Evolutionary conservation across 2,329 filamentous ascomycete genomes (phyloP), one percentile per base, ranked within the genome.

Genomic region (Diplodia seriata): DNA sequence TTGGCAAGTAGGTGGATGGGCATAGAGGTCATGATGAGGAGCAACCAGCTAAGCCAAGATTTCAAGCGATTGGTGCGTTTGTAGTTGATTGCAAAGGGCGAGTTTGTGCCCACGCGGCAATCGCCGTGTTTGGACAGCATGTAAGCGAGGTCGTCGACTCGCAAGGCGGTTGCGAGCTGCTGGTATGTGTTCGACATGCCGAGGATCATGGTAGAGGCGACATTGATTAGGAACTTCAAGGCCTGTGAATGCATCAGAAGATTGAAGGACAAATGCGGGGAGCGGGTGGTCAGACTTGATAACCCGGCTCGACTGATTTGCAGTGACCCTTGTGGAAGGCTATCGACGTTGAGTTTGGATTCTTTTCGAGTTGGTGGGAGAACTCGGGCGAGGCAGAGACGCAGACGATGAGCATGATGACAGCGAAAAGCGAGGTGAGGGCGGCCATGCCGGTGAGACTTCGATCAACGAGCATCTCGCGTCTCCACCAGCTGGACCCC

Each of bases 181-280:
- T 77, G 73, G 61, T 76, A 77, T 1, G 74, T 76, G 29, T 76
- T 76, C 51, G 73, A 75, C 72, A 75, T 75, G 15, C 74, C 73
- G 4, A 76, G 67, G 2, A 76, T 65, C 72, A 75, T 74, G 5
- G 74, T 76, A 1, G 73, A 73, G 9, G 71, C 74, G 1, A 74
- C 67, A 63, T 77, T 76, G 53, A 76, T 74, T 7, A 75, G 40
- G 2, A 76, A 62, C 8, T 66, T 66, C 14, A 66, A n/a, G 5
- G 26, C n/a, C 63, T 57, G 38, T 15, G n/a, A 20, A 23, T 12
- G 11, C 11, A 3, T 20, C 49, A 53, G 29, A 31, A 20, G 8
- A 15, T 29, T 12, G 18, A 1, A 1, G 12, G 23, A 26, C 49
- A 65, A 9, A 9, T 47, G 43, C 6, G 43, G 2, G 18, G 8